A percentile compares a stretch with the other conserved stretches of the same genome.
These are phyloP conservation scores for Quercus tomentella DNA, from an alignment of 331 rosid species.

Conservation along the genomic window DNA sequence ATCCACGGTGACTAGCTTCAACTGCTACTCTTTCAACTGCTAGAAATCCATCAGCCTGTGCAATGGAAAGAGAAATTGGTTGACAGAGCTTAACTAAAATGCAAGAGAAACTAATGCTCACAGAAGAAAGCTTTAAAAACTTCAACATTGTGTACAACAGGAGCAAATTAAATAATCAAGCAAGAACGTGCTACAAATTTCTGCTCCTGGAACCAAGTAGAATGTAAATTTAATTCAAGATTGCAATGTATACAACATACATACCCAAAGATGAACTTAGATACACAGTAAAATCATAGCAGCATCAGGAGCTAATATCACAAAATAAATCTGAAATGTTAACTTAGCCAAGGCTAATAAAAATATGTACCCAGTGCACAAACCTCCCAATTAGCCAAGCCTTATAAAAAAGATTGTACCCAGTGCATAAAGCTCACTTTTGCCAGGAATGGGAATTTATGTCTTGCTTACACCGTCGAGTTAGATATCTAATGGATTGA, in stretches of 20 bases:
- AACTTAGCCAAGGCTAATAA: background rate
- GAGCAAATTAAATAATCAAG: background rate
- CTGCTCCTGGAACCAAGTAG: background rate
- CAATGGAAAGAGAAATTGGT: conserved; percentile 6
- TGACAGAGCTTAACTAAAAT: too few species aligned
- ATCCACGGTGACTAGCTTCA: conserved; percentile 56
- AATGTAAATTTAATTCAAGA: background rate
- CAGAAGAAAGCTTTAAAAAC: background rate
- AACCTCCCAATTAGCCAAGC: too few species aligned
- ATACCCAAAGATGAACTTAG: background rate
- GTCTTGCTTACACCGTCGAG: background rate
- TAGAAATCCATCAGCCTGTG: conserved; percentile 78
- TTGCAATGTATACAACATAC: background rate
- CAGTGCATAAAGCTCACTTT: too few species aligned
- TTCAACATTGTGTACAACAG: background rate
- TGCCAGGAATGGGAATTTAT: too few species aligned
- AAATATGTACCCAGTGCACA: background rate
- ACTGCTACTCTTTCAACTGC: conserved; percentile 76
- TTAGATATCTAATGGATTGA: background rate
- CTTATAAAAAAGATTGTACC: too few species aligned
- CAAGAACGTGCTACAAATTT: background rate
- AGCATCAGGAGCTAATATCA: background rate
- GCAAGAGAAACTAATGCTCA: background rate
- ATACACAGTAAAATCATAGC: background rate
- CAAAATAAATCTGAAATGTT: background rate